phyloP scores from a whole-genome alignment of 345 rosid species.

The Eucalyptus erythrocorys region DNA sequence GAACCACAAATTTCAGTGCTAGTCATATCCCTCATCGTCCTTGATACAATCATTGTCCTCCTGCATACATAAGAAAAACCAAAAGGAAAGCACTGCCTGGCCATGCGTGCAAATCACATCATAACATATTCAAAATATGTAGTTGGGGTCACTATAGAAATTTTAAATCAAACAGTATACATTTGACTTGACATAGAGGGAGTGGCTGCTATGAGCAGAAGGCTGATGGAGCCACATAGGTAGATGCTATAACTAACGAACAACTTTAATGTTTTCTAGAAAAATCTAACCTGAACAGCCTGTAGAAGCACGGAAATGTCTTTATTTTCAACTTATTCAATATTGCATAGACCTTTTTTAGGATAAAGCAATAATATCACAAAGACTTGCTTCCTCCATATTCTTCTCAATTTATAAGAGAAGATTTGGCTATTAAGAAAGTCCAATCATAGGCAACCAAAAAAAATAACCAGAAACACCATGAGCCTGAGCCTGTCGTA shows the following conservation, averaged over 20 bases:
- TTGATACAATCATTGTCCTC: background rate
- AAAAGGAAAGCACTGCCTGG: background rate
- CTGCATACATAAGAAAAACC: background rate
- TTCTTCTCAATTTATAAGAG: background rate
- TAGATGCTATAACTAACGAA: background rate
- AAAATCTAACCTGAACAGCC: background rate
- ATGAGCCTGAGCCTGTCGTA: background rate
- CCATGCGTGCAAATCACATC: background rate
- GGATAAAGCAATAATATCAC: background rate
- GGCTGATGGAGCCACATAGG: background rate
- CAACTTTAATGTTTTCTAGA: background rate
- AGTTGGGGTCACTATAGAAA: background rate
- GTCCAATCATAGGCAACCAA: background rate
- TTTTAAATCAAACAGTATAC: background rate
- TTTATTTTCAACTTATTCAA: background rate
- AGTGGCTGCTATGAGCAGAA: background rate
- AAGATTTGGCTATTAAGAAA: background rate
- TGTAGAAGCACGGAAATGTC: background rate
- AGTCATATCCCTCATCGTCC: background rate
- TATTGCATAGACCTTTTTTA: background rate
- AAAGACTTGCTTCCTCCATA: background rate
- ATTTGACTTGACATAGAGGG: background rate
- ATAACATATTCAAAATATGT: background rate
- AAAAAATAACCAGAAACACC: background rate
- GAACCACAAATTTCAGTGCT: background rate